Conservation (phyloP, 371 early-diverging fungal genomes). For the Rhizopus delemar region DNA sequence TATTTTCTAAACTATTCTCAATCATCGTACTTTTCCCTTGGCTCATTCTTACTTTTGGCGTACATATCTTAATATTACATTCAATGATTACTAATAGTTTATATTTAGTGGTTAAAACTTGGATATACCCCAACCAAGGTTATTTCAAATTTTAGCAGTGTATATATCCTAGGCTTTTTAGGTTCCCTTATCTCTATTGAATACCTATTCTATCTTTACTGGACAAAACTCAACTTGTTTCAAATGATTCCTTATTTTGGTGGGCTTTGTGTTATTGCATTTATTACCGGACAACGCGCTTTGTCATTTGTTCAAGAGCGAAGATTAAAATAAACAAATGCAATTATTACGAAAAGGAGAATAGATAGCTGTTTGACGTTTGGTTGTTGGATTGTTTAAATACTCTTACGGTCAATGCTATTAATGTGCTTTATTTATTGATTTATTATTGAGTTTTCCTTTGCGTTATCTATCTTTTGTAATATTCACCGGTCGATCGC, state of each 20-base stretch:
- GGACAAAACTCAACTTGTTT: constrained; percentile 70
- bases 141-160: constrained; percentile 30
- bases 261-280: constrained; percentile 53
- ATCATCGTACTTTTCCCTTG: constrained; percentile 67
- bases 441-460: too few relatives aligned
- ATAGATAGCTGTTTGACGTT: too few relatives aligned
- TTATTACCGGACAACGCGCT: constrained; percentile 63
- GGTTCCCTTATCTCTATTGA: constrained; percentile 58
- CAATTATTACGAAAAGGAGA: too few relatives aligned
- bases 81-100: neutral
- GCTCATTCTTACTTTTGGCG: constrained; percentile 57
- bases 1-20: constrained; percentile 61
- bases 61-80: constrained; percentile 34
- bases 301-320: constrained; percentile 47
- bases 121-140: constrained; percentile 54
- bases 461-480: constrained; percentile 32
- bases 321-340: constrained; percentile 19
- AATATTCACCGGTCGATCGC: constrained; percentile 63
- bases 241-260: constrained; percentile 68
- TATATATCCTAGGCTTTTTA: constrained; percentile 60
- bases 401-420: too few relatives aligned
- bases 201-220: constrained; percentile 68
- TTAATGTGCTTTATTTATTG: too few relatives aligned
- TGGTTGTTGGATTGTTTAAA: too few relatives aligned
- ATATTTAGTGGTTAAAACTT: constrained; percentile 54